A percentile compares a stretch with the other conserved stretches of the same genome.
Evolutionary conservation across 2,329 filamentous ascomycete species (phyloP).

Genomic region (Fusarium dlaminii): DNA sequence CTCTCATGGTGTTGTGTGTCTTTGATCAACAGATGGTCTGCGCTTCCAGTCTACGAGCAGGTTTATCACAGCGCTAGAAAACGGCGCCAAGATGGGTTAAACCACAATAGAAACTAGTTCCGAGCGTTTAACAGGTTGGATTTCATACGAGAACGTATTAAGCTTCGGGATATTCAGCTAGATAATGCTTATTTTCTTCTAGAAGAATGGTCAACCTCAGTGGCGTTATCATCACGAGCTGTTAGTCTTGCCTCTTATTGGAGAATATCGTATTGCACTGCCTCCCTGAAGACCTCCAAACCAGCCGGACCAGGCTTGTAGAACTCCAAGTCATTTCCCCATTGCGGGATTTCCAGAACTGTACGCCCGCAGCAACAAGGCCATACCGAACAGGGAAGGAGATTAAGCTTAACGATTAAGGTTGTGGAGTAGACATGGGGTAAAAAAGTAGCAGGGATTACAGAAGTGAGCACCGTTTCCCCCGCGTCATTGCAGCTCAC

Average conservation of each 20-base stretch:
- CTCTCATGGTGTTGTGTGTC: neutral
- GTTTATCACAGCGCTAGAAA: conserved; percentile 15
- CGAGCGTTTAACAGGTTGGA: neutral
- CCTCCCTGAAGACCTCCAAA: neutral
- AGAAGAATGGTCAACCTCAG: neutral
- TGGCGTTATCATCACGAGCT: neutral
- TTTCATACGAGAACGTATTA: neutral
- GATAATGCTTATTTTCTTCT: conserved; percentile 6
- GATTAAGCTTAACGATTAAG: conserved; percentile 29
- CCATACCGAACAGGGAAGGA: conserved; percentile 21
- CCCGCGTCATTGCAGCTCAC: neutral
- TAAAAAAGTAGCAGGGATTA: neutral
- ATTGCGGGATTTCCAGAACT: conserved; percentile 18
- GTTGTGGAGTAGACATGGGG: conserved; percentile 17
- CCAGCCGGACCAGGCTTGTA: too few species aligned
- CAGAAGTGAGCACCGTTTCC: neutral
- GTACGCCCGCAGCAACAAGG: conserved; percentile 7
- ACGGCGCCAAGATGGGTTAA: neutral
- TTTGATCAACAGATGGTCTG: conserved; percentile 1
- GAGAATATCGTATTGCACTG: neutral
- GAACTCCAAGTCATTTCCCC: neutral
- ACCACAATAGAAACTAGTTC: neutral
- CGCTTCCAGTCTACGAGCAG: neutral
- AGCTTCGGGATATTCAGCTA: neutral
- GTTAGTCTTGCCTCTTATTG: neutral